A percentile compares a stretch with the other conserved stretches of the same genome.
Evolutionary conservation across 2,329 filamentous ascomycete species (phyloP).

Genomic region (Zalaria sp.): DNA sequence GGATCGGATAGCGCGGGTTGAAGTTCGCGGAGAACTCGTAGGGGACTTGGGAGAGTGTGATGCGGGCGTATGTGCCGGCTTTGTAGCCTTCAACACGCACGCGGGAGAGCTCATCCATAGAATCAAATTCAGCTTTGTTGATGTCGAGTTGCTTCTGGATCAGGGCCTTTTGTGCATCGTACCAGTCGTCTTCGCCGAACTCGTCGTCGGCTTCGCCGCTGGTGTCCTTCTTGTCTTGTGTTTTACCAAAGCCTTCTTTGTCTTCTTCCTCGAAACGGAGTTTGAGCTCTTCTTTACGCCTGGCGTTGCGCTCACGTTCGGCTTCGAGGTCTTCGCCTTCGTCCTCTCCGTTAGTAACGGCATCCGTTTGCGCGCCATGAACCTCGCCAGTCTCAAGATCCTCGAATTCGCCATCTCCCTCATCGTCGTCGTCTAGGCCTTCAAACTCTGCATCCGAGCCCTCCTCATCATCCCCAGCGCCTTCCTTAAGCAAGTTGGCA

Average conservation of each 20-base stretch:
- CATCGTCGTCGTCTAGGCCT: constrained; percentile 41
- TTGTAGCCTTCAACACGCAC: constrained; percentile 77
- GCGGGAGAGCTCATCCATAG: constrained; percentile 71
- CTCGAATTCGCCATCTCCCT: constrained; percentile 71
- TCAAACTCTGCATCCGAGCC: constrained; percentile 37
- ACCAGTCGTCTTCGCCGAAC: constrained; percentile 98
- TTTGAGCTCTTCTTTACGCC: constrained; percentile 86
- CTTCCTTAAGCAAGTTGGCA: constrained; percentile 42
- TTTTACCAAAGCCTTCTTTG: constrained; percentile 83
- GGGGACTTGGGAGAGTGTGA: constrained; percentile 78
- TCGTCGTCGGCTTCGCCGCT: constrained; percentile 55
- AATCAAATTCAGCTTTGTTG: constrained; percentile 86
- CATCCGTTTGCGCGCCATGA: constrained; percentile 21
- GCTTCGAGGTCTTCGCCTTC: constrained; percentile 53
- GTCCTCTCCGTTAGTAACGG: constrained; percentile 24
- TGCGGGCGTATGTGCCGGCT: constrained; percentile 83
- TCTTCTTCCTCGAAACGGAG: constrained; percentile 95
- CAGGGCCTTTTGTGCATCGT: constrained; percentile 86
- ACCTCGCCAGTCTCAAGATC: constrained; percentile 70
- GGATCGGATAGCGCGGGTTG: constrained; percentile 65
- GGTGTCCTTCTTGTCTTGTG: constrained; percentile 52
- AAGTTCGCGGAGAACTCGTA: constrained; percentile 81
- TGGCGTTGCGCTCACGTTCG: constrained; percentile 82
- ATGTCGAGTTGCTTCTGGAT: constrained; percentile 94
- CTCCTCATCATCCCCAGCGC: constrained; percentile 34